phyloP scores from a whole-genome alignment of 768 basidiomycete species.

The Leccinum disarticulatum region DNA sequence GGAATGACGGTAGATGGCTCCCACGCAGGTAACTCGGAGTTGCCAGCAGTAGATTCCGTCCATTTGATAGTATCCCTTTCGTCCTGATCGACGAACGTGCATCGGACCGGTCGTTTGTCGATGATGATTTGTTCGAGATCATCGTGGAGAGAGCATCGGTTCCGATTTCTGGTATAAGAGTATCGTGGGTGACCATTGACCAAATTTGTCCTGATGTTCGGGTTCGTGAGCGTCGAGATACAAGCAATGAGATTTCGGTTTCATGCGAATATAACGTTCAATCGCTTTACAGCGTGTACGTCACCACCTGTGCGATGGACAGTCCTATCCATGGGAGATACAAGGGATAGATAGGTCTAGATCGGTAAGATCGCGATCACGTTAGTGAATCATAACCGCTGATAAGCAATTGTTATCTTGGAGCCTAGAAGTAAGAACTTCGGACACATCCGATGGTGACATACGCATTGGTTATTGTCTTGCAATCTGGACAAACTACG shows the following conservation, averaged over 20 bases:
- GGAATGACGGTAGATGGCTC: not conserved
- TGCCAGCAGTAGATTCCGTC: not conserved
- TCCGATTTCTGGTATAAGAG: slow-evolving; percentile 3
- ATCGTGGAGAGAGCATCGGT: slow-evolving; percentile 8
- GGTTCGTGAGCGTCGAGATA: not conserved
- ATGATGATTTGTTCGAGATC: slow-evolving; percentile 4
- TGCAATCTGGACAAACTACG: not conserved
- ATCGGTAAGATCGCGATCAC: slow-evolving; percentile 4
- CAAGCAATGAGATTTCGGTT: not conserved
- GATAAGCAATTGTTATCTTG: not conserved
- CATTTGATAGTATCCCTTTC: not conserved
- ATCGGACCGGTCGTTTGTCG: slow-evolving; percentile 4
- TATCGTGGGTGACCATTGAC: slow-evolving; percentile 12
- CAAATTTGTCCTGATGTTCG: not conserved
- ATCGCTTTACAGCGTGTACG: not conserved
- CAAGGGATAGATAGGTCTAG: not conserved
- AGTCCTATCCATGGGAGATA: not conserved
- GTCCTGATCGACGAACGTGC: not conserved
- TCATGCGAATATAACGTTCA: not conserved
- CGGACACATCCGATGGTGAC: not conserved
- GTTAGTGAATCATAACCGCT: not conserved
- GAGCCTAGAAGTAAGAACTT: not conserved
- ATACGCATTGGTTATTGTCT: not conserved
- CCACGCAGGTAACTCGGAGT: slow-evolving; percentile 2
- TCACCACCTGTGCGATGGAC: slow-evolving; percentile 2